Base-by-base conservation (phyloP, 208 protist genomes). In the Leishmania turanica region DNA sequence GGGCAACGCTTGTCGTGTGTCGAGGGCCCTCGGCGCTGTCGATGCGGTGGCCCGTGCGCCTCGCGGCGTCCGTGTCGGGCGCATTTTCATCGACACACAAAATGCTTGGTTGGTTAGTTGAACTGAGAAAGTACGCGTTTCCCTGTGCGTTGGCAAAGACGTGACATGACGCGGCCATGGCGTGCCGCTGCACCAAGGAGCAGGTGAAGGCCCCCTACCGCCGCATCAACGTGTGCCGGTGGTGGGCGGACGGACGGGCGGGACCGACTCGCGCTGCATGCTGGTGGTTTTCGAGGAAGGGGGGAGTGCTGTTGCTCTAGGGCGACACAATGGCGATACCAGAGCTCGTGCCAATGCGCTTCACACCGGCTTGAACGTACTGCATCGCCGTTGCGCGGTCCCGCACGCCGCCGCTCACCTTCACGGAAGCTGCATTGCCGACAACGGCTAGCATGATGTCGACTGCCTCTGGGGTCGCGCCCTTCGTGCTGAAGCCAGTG, bases 351-450 rank as follows among this genome's bases (percentile, higher is more conserved):
- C 98, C 98, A 60, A 99, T 98, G 79, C 98, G 92, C 15, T 64
- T 60, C 34, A 97, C 96, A 34, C 97, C 97, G 5, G 82, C 88
- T 11, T 83, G 37, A 31, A 99, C 88, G 87, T 98, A 99, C 82
- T 96, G 84, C 73, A 90, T 54, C 11, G 95, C 95, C 13, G 90
- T 91, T 27, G 58, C 68, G 53, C 83, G 79, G 79, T 95, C 91
- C 19, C 97, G 87, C n/a, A 99, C 93, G 54, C 97, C 98, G 42
- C 97, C 98, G 76, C 89, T 92, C 6, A 95, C 97, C 89, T 99
- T 99, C 66, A 99, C 95, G 19, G 83, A 62, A 4, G 88, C 89
- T 0, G 54, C 75, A 60, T 96, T 93, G 49, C 97, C 97, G 31
- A 98, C 97, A 4, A 94, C 90, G 0, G 91, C 86, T 68, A 98